phyloP scores from a whole-genome alignment of 495 filamentous ascomycete genomes.

The Podospora fimiseda region DNA sequence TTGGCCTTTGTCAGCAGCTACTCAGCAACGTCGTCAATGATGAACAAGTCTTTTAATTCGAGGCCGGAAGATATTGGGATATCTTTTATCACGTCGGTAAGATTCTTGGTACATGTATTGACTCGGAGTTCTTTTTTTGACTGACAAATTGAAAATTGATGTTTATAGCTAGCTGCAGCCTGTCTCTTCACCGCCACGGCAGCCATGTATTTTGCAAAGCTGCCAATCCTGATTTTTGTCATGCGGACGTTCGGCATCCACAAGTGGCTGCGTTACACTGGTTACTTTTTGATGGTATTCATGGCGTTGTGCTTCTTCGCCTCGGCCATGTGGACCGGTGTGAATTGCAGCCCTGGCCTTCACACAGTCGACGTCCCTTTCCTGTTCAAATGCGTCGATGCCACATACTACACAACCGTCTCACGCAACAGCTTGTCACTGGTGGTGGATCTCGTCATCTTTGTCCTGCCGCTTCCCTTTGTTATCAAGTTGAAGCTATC shows the following conservation, averaged over 20 bases:
- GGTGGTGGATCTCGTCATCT: neutral
- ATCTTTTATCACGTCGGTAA: neutral
- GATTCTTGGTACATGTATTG: neutral
- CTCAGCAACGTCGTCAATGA: constrained; percentile 1
- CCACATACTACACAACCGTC: neutral
- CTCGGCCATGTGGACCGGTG: neutral
- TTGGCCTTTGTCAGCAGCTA: neutral
- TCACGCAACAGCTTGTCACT: neutral
- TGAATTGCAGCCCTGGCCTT: neutral
- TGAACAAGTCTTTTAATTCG: constrained; percentile 2
- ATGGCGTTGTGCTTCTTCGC: neutral
- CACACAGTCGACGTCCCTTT: neutral
- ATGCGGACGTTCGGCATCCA: neutral
- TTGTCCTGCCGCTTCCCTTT: neutral
- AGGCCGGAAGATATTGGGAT: neutral
- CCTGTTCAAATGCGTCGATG: neutral
- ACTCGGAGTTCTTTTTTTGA: neutral
- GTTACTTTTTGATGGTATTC: neutral
- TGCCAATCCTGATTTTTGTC: neutral
- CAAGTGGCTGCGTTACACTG: neutral
- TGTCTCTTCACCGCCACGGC: neutral
- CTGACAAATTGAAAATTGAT: neutral
- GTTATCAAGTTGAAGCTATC: neutral
- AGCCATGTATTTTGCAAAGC: neutral
- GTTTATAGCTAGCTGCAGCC: neutral